phyloP scores from a whole-genome alignment of 2,329 filamentous ascomycete genomes.

The Exophiala sideris region DNA sequence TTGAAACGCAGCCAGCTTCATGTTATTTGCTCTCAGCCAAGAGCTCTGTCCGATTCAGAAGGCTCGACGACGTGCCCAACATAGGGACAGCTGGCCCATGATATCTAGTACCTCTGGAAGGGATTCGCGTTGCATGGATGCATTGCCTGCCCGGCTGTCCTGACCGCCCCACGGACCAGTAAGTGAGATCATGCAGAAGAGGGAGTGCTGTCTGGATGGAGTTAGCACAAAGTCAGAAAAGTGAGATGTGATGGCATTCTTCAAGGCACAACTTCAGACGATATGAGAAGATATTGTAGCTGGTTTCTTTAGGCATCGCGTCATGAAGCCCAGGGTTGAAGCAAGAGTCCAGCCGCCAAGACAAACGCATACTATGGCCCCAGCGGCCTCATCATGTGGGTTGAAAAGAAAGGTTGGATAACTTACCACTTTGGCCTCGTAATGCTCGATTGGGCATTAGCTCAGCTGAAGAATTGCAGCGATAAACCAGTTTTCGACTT shows the following conservation, averaged over 20 bases:
- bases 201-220: not conserved
- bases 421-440: slow-evolving; percentile 1
- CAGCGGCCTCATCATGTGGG: slow-evolving; percentile 25
- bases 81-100: no score
- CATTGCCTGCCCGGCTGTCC: no score
- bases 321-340: slow-evolving; percentile 12
- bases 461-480: not conserved
- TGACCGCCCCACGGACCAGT: no score
- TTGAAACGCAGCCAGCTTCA: no score
- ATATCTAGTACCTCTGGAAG: no score
- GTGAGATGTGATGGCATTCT: not conserved
- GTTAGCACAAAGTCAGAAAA: slow-evolving; percentile 1
- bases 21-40: no score
- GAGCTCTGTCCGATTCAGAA: no score
- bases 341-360: slow-evolving; percentile 7
- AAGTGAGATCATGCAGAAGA: no score
- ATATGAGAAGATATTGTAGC: slow-evolving; percentile 23
- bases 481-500: not conserved
- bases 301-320: slow-evolving; percentile 24
- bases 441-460: not conserved
- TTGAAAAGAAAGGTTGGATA: not conserved
- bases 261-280: slow-evolving; percentile 13
- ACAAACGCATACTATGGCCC: slow-evolving; percentile 23
- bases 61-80: no score
- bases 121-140: no score